Base-by-base conservation (phyloP, 768 basidiomycete species). In the Tylopilus intermedius region DNA sequence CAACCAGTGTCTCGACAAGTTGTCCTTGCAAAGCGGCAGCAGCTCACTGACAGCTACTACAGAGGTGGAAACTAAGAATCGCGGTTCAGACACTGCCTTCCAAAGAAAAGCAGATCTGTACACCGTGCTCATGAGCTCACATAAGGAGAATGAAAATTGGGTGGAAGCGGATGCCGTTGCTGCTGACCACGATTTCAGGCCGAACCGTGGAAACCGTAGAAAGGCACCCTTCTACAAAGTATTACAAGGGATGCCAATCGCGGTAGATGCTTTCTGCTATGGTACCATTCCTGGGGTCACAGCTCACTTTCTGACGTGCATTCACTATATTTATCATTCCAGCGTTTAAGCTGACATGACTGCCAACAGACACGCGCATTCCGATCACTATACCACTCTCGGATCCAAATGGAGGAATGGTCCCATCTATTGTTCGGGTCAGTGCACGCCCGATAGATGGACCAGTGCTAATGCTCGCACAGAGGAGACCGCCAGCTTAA, bases 231-330 rank as follows among this genome's bases (percentile, higher is more conserved):
- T 98, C 66, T 98, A 95, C 72, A 99, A 97, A 72, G 80, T 93
- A 22, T 67, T 98, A 59, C 88, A 91, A 61, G 95, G 96, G 1
- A 96, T 98, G 94, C 93, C 94, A 8, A 88, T 99, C 24, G 93
- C 95, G 14, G 96, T 99, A 0, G 96, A 99, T 65, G 96, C 94
- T 2, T 99, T 99, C 71, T 81, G 86, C 35, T 99, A 97, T 66
- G 96, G 95, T 6, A 76, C 78, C 26, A 94, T 99, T 45, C 94
- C 94, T 5, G 84, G 82, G 9, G 81, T 98, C 24, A 89, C 82
- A 27, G 90, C 94, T 0, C 97, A 97, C 67, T 92, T 96, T 60
- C 70, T 97, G 56, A 92, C 93, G 94, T 94, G 45, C 33, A 58
- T 58, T 24, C 38, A 37, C 42, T 11, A 24, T 27, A 21, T n/a